Percentiles rank a stretch among this genome's conserved stretches.
Evolutionary conservation across 2,329 filamentous ascomycete genomes (phyloP).

Genomic region (Diaporthe aspalathi): DNA sequence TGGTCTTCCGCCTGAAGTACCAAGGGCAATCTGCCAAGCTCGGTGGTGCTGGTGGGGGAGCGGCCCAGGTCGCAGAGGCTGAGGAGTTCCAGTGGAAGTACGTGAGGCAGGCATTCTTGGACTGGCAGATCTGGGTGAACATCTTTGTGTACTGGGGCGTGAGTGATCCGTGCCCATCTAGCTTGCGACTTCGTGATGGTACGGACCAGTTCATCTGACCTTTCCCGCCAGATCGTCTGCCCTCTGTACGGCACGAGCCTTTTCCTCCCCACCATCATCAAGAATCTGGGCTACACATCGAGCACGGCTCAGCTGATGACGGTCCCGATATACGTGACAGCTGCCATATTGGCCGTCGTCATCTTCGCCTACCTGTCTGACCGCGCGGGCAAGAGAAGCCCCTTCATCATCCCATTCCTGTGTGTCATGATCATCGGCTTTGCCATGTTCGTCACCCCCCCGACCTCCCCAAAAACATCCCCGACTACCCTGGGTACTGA

Average conservation of each 20-base stretch:
- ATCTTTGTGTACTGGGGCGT: constrained; percentile 74
- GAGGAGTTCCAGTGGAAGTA: constrained; percentile 83
- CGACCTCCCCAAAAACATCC: too few relatives aligned
- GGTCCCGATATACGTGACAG: constrained; percentile 69
- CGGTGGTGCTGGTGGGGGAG: constrained; percentile 34
- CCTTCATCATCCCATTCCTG: constrained; percentile 67
- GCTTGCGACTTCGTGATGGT: too few relatives aligned
- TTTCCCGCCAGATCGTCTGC: constrained; percentile 56
- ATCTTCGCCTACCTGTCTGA: constrained; percentile 67
- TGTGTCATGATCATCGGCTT: constrained; percentile 67
- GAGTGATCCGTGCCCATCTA: too few relatives aligned
- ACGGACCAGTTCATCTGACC: too few relatives aligned
- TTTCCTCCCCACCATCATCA: constrained; percentile 74
- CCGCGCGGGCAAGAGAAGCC: constrained; percentile 61
- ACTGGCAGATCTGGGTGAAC: constrained; percentile 81
- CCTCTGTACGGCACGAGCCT: constrained; percentile 68
- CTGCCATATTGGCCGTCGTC: constrained; percentile 69
- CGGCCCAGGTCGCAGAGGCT: constrained; percentile 65
- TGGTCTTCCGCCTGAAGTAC: constrained; percentile 75
- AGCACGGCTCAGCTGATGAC: constrained; percentile 74
- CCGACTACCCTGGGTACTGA: not conserved
- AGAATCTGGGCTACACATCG: constrained; percentile 66
- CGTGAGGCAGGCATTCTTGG: constrained; percentile 76
- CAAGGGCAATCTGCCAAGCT: constrained; percentile 60
- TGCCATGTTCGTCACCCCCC: constrained; percentile 55